Conservation (phyloP, 1,284 basidiomycete genomes). For the Melampsora americana region DNA sequence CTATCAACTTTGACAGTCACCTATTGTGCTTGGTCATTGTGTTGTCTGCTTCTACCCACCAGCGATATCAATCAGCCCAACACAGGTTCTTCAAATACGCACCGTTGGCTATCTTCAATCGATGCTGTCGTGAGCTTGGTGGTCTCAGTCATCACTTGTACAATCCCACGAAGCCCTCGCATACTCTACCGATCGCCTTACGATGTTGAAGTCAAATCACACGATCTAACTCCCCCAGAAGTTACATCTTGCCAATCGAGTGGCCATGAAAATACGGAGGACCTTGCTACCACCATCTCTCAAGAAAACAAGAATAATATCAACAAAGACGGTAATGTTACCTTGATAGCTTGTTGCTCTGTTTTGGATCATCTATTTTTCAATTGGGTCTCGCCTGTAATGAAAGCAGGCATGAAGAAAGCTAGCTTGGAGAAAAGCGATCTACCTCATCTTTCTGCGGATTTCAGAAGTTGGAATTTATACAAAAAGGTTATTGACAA, state of each 20-base stretch:
- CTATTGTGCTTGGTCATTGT: conserved; percentile 9
- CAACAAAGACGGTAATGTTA: background rate
- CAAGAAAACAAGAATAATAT: background rate
- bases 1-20: background rate
- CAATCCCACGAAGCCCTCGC: conserved; percentile 5
- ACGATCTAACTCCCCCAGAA: background rate
- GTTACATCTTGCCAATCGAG: background rate
- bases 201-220: background rate
- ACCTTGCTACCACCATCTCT: background rate
- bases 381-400: conserved; percentile 9
- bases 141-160: conserved; percentile 1
- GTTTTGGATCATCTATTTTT: conserved; percentile 13
- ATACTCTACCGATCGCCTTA: conserved; percentile 10
- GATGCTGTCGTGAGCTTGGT: conserved; percentile 1
- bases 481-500: background rate
- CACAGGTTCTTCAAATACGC: background rate
- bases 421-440: background rate
- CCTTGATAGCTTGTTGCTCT: conserved; percentile 6
- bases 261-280: background rate
- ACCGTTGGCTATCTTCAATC: conserved; percentile 6
- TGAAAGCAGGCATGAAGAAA: conserved; percentile 6
- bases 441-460: conserved; percentile 4
- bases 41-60: background rate
- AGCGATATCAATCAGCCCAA: background rate
- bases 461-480: conserved; percentile 17